Percentiles rank a stretch among this genome's conserved stretches.
Conservation (phyloP, 108 stramenopile genomes). For the Skeletonema marinoi region DNA sequence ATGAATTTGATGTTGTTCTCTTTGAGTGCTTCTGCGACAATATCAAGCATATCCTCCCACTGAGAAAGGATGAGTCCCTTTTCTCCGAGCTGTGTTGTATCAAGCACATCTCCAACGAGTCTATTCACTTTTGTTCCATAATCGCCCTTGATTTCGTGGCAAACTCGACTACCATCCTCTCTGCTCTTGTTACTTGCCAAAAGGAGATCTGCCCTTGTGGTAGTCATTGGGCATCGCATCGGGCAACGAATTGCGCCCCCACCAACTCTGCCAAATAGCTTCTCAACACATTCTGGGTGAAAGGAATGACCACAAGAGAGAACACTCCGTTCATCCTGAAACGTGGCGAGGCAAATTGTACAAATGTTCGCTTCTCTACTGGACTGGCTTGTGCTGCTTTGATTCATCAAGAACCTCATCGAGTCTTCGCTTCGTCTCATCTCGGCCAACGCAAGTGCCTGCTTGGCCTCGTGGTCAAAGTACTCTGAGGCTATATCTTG, state of each 20-base stretch:
- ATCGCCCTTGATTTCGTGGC: constrained; percentile 59
- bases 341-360: constrained; percentile 57
- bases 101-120: constrained; percentile 59
- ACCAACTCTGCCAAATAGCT: constrained; percentile 38
- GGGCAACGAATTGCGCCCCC: constrained; percentile 41
- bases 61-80: constrained; percentile 76
- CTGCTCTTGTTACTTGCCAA: constrained; percentile 51
- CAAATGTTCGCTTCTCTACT: constrained; percentile 38
- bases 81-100: constrained; percentile 57
- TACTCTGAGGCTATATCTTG: constrained; percentile 24
- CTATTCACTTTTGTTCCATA: constrained; percentile 80
- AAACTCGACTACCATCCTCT: constrained; percentile 49
- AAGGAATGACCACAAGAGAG: constrained; percentile 79
- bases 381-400: constrained; percentile 15
- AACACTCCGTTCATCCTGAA: constrained; percentile 64
- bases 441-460: constrained; percentile 54
- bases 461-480: constrained; percentile 60
- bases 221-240: constrained; percentile 47
- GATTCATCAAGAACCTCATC: constrained; percentile 69
- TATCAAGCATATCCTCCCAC: constrained; percentile 90
- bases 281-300: constrained; percentile 57
- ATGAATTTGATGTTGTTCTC: constrained; percentile 53
- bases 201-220: constrained; percentile 53
- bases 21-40: constrained; percentile 64
- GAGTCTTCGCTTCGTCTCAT: constrained; percentile 58